Base-by-base conservation (phyloP, 495 filamentous ascomycete species). In the Podospora pseudoanserina region DNA sequence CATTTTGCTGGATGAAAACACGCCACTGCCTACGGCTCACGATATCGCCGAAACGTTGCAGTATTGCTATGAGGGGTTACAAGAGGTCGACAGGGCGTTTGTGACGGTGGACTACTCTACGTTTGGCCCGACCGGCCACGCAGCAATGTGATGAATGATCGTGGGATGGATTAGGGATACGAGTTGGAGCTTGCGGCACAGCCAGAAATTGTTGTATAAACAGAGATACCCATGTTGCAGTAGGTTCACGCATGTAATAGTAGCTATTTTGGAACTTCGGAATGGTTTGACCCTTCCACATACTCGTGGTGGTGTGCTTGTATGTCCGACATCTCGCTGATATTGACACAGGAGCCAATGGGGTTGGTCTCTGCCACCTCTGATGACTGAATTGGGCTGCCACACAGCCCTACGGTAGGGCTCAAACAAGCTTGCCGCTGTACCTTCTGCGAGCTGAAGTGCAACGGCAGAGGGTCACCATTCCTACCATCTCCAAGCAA, bases 21-120 rank as follows among this genome's bases (percentile, higher is more conserved):
- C 73, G 32, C 70, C 76, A 27, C 67, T 84, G 67, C 73, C 73
- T 61, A 70, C 71, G 23, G 72, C 75, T n/a, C 80, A 85, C 72
- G 81, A 85, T 71, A 74, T 84, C 65, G 78, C 80, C 18, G 83
- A 84, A 74, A 85, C 83, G 9, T 68, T 85, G 67, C 81, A 84
- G 72, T 84, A 85, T 70, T 85, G 82, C 65, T 74, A 68, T 34
- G 72, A 78, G 63, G 73, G 77, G 15, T 68, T 84, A 34, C 72
- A 73, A 9, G 81, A 84, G 69, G 81, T 85, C 0, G 81, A 85
- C 73, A 69, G 81, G 27, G 80, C 81, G 4, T 85, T 84, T 71
- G 82, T 83, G 4, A 82, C 82, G 3, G 73, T 75, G 54, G 81
- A 85, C 73, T 85, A 77, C 9, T 66, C 67, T 3, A 66, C 66